Evolutionary conservation across 306 rosid species (phyloP), one percentile per base, ranked within the genome.

Genomic region (Dryas octopetala): DNA sequence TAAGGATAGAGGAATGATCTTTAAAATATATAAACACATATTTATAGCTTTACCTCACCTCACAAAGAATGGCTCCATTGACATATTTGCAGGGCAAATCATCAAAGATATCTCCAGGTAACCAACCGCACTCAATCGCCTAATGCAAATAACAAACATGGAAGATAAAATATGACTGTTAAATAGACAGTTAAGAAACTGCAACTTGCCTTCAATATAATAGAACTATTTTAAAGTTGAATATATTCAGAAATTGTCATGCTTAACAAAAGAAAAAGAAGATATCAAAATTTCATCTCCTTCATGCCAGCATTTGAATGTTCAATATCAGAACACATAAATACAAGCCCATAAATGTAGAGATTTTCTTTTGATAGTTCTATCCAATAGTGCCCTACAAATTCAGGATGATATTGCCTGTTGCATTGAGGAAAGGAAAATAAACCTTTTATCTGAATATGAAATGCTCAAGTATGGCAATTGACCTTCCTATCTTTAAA

Each of bases 81-180:
- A 75, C 64, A 66, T 75, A 75, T 54, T 66, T 65, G 26, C 38
- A 41, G 41, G 78, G 68, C 38, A 73, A 54, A 46, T 38, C 68
- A 53, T 52, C 53, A 68, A 79, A 68, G 28, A 15, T 15, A 57
- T 38, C 46, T 68, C 60, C 77, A 74, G 83, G 79, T 45, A 75
- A 54, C 64, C 79, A 75, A 55, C 79, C 79, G 28, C 48, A 44
- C 62, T 75, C 79, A 55, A 75, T 75, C 32, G 66, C 79, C 79
- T 75, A 61, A 54, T 60, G 40, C 17, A 47, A 45, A 49, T 40
- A 55, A 68, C 48, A 70, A 75, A 28, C 26, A 57, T 4, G 9
- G 53, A 61, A 70, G 62, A 26, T 0, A 47, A 12, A 40, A 64
- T 9, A 19, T n/a, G 62, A 53, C 10, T 47, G 63, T 15, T 66